Conservation (phyloP, 768 basidiomycete genomes). For the Lentinula guzmanii region DNA sequence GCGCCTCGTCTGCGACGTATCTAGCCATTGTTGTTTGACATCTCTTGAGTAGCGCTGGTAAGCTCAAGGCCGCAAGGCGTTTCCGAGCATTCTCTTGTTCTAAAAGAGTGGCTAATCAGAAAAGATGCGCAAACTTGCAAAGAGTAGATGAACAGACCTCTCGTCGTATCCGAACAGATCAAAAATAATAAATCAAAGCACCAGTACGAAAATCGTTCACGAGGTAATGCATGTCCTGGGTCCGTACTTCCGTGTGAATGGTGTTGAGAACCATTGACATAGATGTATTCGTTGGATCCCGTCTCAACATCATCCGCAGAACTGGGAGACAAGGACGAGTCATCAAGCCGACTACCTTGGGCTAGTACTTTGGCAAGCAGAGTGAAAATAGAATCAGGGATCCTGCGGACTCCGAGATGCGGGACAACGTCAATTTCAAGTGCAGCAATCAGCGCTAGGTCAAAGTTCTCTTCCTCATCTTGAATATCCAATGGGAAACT, state of each 20-base stretch:
- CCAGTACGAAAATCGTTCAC: constrained; percentile 91
- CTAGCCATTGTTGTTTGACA: constrained; percentile 61
- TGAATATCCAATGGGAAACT: constrained; percentile 57
- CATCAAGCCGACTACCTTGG: constrained; percentile 64
- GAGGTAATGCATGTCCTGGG: constrained; percentile 46
- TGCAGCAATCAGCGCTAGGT: constrained; percentile 69
- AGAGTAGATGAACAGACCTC: constrained; percentile 32
- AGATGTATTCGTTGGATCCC: constrained; percentile 23
- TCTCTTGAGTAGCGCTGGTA: constrained; percentile 73
- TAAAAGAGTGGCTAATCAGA: constrained; percentile 16
- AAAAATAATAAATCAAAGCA: constrained; percentile 84
- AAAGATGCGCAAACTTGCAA: not conserved
- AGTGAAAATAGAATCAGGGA: constrained; percentile 66
- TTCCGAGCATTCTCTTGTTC: constrained; percentile 56
- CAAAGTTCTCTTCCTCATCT: constrained; percentile 80
- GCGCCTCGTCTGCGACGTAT: constrained; percentile 78
- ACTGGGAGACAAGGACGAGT: constrained; percentile 12
- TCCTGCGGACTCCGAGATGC: constrained; percentile 57
- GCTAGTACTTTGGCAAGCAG: constrained; percentile 68
- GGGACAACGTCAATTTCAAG: constrained; percentile 80
- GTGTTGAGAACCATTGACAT: constrained; percentile 27
- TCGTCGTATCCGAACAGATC: constrained; percentile 63
- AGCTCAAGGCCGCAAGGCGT: constrained; percentile 65
- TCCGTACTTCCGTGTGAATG: constrained; percentile 56
- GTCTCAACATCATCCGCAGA: not conserved